These are phyloP conservation scores for Xylaria sp. DNA, from an alignment of 2,329 filamentous ascomycete species.

Conservation along the genomic window DNA sequence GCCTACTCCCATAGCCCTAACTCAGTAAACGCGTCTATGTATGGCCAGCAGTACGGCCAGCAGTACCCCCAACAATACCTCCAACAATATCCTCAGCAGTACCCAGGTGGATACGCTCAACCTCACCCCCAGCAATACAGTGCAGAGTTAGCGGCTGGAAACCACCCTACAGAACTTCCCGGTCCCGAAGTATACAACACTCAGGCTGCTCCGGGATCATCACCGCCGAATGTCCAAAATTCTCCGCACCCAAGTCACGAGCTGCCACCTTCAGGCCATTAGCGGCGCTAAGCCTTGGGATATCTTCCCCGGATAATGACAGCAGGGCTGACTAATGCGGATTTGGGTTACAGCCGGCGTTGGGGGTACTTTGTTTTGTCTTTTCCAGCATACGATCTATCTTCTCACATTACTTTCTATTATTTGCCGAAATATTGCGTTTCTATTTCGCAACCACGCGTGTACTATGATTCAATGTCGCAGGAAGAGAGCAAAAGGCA, in stretches of 20 bases:
- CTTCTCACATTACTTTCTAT: conserved; percentile 8
- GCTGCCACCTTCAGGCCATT: conserved; percentile 15
- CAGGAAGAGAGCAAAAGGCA: not conserved
- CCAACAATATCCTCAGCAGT: conserved; percentile 36
- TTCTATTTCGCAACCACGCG: conserved; percentile 8
- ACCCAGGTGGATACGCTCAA: conserved; percentile 35
- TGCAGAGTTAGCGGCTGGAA: conserved; percentile 39
- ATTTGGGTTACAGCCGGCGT: conserved; percentile 32
- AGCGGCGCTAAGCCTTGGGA: not conserved
- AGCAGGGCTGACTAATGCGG: not conserved
- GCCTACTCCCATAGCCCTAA: conserved; percentile 30
- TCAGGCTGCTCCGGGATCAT: not conserved
- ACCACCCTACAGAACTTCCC: conserved; percentile 36
- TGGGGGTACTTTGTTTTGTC: conserved; percentile 1
- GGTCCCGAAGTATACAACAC: conserved; percentile 15
- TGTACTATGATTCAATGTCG: not conserved
- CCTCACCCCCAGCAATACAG: conserved; percentile 40
- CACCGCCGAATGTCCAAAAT: conserved; percentile 4
- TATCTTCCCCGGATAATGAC: not conserved
- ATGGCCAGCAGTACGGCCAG: conserved; percentile 35
- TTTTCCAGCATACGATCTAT: conserved; percentile 11
- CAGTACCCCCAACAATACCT: conserved; percentile 37
- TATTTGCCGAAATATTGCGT: not conserved
- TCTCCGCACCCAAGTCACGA: conserved; percentile 17
- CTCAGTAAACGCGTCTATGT: conserved; percentile 28